Conservation (phyloP, 768 basidiomycete genomes). For the Auricularia auricula-judae region DNA sequence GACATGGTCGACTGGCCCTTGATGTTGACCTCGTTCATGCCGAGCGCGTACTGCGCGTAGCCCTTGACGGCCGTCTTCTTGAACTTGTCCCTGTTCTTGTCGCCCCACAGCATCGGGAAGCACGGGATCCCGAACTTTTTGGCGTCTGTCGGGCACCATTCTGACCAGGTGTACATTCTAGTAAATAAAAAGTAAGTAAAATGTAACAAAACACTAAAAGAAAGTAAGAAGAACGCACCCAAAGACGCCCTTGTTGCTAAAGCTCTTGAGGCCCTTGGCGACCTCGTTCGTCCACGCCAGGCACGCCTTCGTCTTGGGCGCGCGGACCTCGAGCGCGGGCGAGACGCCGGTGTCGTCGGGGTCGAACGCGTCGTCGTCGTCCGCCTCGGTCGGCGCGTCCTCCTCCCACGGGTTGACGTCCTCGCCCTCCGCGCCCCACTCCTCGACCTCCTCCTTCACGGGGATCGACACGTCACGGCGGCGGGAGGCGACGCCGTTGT, state of each 20-base stretch:
- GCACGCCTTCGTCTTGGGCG: not conserved
- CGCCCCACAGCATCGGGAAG: not conserved
- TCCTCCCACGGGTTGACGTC: too few species aligned
- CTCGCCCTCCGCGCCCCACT: too few species aligned
- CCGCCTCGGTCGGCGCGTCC: too few species aligned
- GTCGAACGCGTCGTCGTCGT: too few species aligned
- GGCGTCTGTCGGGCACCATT: not conserved
- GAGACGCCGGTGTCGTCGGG: too few species aligned
- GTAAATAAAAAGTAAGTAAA: not conserved
- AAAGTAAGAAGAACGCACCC: not conserved
- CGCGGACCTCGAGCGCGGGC: not conserved
- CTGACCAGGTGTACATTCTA: not conserved
- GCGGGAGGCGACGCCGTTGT: too few species aligned
- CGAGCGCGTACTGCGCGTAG: not conserved
- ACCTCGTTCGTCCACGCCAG: not conserved
- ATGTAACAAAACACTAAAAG: not conserved
- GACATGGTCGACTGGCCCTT: not conserved
- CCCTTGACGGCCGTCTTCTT: not conserved
- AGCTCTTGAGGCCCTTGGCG: not conserved
- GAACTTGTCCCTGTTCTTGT: slow-evolving; percentile 1
- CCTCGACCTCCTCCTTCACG: too few species aligned
- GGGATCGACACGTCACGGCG: too few species aligned
- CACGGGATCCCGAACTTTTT: not conserved
- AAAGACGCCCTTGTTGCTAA: not conserved
- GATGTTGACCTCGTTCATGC: not conserved